Base-by-base conservation (phyloP, 2,329 filamentous ascomycete genomes). In the Nectriaceae sp. region DNA sequence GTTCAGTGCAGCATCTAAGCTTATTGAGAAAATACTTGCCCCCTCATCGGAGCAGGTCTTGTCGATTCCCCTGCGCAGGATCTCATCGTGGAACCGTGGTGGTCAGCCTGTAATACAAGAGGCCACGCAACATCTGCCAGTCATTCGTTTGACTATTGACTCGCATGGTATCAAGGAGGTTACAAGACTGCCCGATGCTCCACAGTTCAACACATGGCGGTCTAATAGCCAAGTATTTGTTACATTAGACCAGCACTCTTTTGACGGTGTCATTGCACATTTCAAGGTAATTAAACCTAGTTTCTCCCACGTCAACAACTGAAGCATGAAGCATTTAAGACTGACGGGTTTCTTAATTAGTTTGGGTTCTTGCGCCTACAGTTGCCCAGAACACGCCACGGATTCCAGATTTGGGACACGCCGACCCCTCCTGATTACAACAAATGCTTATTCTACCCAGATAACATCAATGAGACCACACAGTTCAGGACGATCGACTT, bases 61-160 rank as follows among this genome's bases (percentile, higher is more conserved):
- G n/a, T 52, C 46, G 11, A 41, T 52, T 20, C 52, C 52, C 16
- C 19, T 55, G 19, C 13, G 18, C 16, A 21, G 6, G 4, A 37
- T 54, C 5, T 42, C 36, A 13, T 35, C 49, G 5, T 54, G 52
- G 49, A 46, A 44, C 19, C 52, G 49, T 38, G 39, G 45, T 24
- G 18, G 33, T 18, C 49, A 35, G 15, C 46, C 41, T 10, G 3
- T 16, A 22, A 52, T 29, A 13, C 37, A 26, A 38, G 40, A 50
- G 31, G 43, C 4, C 11, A 29, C 15, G 13, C 4, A 49, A 31
- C 5, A 31, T 11, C 45, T 49, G 15, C 47, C 42, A 21, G 24
- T 53, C 15, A 21, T 51, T 20, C 50, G 47, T 35, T 45, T 55
- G 19, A 55, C 53, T 16, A 55, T 55, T 45, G 53, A 53, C 24